Base-by-base conservation (phyloP, 2,329 filamentous ascomycete species). In the Myrmaecium sp. region DNA sequence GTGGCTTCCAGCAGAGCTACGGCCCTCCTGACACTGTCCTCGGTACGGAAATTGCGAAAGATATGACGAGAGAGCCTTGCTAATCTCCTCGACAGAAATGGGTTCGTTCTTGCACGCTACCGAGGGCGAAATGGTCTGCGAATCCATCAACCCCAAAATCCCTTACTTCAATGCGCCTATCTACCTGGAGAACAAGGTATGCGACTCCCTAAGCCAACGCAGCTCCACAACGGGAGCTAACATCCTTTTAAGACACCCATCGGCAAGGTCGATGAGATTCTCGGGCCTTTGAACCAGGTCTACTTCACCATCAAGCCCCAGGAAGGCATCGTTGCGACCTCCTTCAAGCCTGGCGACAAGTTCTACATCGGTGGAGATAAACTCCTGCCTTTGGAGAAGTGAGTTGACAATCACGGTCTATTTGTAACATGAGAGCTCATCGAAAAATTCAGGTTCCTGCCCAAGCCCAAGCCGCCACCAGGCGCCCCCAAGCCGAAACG, bases 141-240 rank as follows among this genome's bases (percentile, higher is more conserved):
- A 83, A 57, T 91, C 80, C 41, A 76, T 78, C 57, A 95, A 94
- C 65, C 64, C 77, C 44, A 95, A 95, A 62, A 77, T 98, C 37
- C 89, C 89, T 35, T 92, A 92, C 64, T 98, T 98, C 75, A 95
- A 94, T 64, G 89, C 89, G 34, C 83, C 83, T 41, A 92, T 98
- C 55, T 98, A 89, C 62, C 76, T 95, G 46, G 86, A 95, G 68
- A 98, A 95, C 66, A 98, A 95, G 68, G 78, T 76, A 48, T 36
- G 52, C 29, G 25, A 18, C 22, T 30, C 21, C 26, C 34, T 16
- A 42, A 26, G 19, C 21, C 6, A 5, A n/a, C n/a, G 20, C 7
- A 19, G 14, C 17, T 24, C 15, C 5, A 22, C 5, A 17, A 15
- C 14, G 12, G 20, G 29, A 25, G 29, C 42, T 51, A 34, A 51